A percentile compares a stretch with the other conserved stretches of the same genome.
These are phyloP conservation scores for Penicillium arizonense DNA, from an alignment of 495 filamentous ascomycete genomes.

Conservation along the genomic window DNA sequence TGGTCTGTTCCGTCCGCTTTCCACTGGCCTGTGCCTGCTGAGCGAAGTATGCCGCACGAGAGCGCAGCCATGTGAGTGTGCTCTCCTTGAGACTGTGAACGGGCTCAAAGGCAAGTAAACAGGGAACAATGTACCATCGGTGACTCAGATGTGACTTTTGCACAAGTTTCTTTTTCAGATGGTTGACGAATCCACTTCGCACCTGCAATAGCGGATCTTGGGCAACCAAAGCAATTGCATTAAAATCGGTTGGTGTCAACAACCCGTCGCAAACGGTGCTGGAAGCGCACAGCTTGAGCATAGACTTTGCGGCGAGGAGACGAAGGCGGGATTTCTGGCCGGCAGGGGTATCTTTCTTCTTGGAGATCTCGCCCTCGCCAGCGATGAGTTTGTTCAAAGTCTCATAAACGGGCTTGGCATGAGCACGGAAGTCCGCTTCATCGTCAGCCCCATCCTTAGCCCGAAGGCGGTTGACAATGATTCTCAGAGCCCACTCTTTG, in stretches of 20 bases:
- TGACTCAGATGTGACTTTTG: slow-evolving; percentile 38
- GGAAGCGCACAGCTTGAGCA: slow-evolving; percentile 77
- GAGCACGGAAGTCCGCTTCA: slow-evolving; percentile 58
- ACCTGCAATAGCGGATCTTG: slow-evolving; percentile 77
- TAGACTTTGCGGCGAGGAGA: slow-evolving; percentile 74
- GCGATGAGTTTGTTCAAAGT: slow-evolving; percentile 72
- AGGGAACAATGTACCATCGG: slow-evolving; percentile 85
- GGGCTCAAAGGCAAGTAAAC: slow-evolving; percentile 89
- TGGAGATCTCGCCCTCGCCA: slow-evolving; percentile 75
- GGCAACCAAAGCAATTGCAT: slow-evolving; percentile 70
- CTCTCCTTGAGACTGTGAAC: slow-evolving; percentile 61
- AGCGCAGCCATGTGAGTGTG: slow-evolving; percentile 84
- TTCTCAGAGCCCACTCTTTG: slow-evolving; percentile 85
- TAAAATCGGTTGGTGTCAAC: slow-evolving; percentile 70
- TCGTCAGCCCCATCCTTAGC: slow-evolving; percentile 55
- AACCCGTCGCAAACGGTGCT: slow-evolving; percentile 72
- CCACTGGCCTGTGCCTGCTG: slow-evolving; percentile 35
- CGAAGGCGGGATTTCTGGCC: slow-evolving; percentile 74
- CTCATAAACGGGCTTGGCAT: slow-evolving; percentile 68
- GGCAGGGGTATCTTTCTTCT: slow-evolving; percentile 68
- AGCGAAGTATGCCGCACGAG: slow-evolving; percentile 56
- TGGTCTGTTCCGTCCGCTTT: slow-evolving; percentile 49
- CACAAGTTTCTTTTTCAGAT: slow-evolving; percentile 81
- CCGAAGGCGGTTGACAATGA: slow-evolving; percentile 82
- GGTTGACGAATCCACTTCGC: slow-evolving; percentile 72